Evolutionary conservation across 169 alveolate species (phyloP), one percentile per base, ranked within the genome.

Genomic region (Cytauxzoon felis): DNA sequence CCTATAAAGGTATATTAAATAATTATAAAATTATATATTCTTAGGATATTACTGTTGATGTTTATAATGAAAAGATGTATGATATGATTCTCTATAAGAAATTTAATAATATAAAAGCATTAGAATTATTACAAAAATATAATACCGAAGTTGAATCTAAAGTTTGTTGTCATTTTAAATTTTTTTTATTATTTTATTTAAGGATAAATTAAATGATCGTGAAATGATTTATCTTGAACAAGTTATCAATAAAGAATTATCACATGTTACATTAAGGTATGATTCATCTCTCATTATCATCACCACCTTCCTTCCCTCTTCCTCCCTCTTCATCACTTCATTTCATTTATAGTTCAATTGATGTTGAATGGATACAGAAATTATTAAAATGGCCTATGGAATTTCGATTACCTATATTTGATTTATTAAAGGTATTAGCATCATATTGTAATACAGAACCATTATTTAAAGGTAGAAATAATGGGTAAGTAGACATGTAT

Each of bases 341-440:
- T 1, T 13, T 5, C 38, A 26, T 8, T 34, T 7, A 43, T 19
- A 49, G 29, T 29, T 18, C 27, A 54, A 53, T 57, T 52, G 82
- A 71, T 29, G 27, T 62, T 0, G 4, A 73, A 16, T 71, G 65
- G 32, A 53, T 71, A n/a, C 29, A 38, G 43, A 71, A 62, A 69
- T 9, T 71, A 60, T 24, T 71, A 48, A 65, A 71, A 60, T 71
- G 82, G 82, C 82, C 82, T 5, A 32, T n/a, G 16, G 2, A 29
- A 18, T 68, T 61, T 26, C 41, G 63, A 33, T 16, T 71, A 11
- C 82, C 82, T 30, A 76, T 71, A 7, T 71, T 71, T 36, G 82
- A 71, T 50, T 42, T 71, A 26, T 18, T 71, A 51, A 71, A 71
- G 82, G 68, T 61, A 13, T 38, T 60, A 5, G 18, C 23, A 13